Base-by-base conservation (phyloP, 257 asterid species). In the Solanum appendiculatum region DNA sequence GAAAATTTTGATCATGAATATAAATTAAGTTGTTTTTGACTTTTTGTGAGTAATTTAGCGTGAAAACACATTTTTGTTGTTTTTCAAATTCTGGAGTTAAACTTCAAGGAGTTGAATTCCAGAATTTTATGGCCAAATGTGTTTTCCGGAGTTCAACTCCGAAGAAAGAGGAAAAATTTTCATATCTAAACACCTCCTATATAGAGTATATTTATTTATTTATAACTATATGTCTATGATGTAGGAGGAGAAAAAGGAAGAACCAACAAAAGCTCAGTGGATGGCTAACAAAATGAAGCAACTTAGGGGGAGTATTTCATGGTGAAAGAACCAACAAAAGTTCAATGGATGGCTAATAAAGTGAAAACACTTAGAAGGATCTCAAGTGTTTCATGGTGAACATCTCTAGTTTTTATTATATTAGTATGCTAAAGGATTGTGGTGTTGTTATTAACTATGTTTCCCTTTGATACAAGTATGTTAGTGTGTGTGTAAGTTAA, bases 11-110 rank as follows among this genome's bases (percentile, higher is more conserved):
- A 56, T 56, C 64, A 56, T 56, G 64, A 56, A 0, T 56, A 56
- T 56, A 7, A 56, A 7, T 1, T 56, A 0, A 20, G 64, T 56
- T 56, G 11, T 54, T 56, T 56, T 56, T 56, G 0, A 20, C 64
- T 0, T 56, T 56, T 56, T 56, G 2, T 0, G 2, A 56, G 64
- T 56, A 56, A 20, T 20, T 56, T 20, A 25, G 0, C 7, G 64
- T 0, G 25, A 56, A 56, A 20, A 56, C 5, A 20, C 0, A 0
- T 20, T 20, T 20, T 18, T 54, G 63, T 54, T 6, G 63, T 0
- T 54, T 54, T 54, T 20, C 63, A 54, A 54, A 20, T 7, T 20
- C n/a, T 54, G 63, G 63, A 54, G 63, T 54, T 54, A 0, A 54
- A 54, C 11, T 1, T 54, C 2, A 54, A 54, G 4, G 20, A 54